Percentiles rank a stretch among this genome's conserved stretches.
These are phyloP conservation scores for Phytopythium ostracodes DNA, from an alignment of 352 stramenopile species.

Conservation along the genomic window DNA sequence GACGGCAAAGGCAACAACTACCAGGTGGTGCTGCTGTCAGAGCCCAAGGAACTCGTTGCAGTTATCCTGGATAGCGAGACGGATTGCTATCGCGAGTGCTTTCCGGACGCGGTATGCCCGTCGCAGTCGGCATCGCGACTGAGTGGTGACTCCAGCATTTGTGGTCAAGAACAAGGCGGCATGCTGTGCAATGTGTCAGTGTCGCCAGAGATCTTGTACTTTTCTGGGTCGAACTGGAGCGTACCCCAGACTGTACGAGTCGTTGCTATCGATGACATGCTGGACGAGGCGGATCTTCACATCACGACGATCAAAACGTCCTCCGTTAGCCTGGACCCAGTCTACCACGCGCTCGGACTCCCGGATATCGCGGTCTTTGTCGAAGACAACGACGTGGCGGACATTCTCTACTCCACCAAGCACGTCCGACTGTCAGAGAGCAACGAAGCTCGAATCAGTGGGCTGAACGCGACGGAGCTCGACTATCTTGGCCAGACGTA, in stretches of 20 bases:
- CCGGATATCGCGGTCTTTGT: conserved; percentile 62
- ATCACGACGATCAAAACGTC: conserved; percentile 45
- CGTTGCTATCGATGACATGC: conserved; percentile 58
- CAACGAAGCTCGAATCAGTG: background rate
- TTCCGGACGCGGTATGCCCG: conserved; percentile 22
- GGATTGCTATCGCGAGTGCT: conserved; percentile 57
- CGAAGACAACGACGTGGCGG: conserved; percentile 58
- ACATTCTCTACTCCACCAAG: conserved; percentile 46
- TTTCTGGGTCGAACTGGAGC: conserved; percentile 50
- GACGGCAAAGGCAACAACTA: conserved; percentile 68
- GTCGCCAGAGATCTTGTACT: conserved; percentile 38
- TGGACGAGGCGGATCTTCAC: conserved; percentile 68
- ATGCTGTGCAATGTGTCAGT: conserved; percentile 71
- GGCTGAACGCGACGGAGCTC: background rate
- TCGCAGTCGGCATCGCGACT: conserved; percentile 18
- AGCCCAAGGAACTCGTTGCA: conserved; percentile 46
- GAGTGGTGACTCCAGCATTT: background rate
- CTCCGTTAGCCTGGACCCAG: conserved; percentile 36
- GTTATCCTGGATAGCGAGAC: conserved; percentile 41
- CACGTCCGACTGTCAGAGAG: conserved; percentile 40
- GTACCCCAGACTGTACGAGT: conserved; percentile 63
- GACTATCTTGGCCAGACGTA: conserved; percentile 19
- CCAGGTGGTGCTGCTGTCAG: conserved; percentile 60
- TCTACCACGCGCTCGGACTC: conserved; percentile 58
- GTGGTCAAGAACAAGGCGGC: background rate